Evolutionary conservation across 441 rosid genomes (phyloP), one percentile per base, ranked within the genome.

Genomic region (Hura crepitans): DNA sequence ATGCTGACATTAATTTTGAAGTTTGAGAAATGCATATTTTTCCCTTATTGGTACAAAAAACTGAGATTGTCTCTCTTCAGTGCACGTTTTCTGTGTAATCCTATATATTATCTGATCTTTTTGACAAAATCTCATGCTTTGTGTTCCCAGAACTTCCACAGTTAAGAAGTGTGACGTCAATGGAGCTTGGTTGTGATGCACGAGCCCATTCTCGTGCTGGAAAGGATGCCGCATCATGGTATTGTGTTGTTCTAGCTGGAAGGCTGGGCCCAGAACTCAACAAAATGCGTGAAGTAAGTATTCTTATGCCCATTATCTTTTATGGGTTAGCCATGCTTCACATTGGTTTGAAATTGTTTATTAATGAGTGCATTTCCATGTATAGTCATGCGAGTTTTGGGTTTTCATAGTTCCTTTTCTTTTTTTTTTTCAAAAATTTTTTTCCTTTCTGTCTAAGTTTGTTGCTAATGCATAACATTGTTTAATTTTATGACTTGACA

Each of bases 131-230:
- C 22, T 73, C 51, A 18, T 63, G 60, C 66, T 20, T 61, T 71
- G 57, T 54, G 62, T 72, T 75, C 75, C 35, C 81, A 95, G 99
- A 79, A 73, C 92, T 95, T 80, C 96, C 93, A 65, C 97, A 90
- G 78, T 81, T 95, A 76, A 87, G 97, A 83, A 85, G 95, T 80
- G 81, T 80, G 68, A 85, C 96, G 42, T 90, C 99, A 58, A 83
- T 80, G 86, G 97, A 89, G 78, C 88, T 95, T 72, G 99, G 99
- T 42, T 95, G 99, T 79, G 97, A 95, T 82, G 91, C 99, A 37
- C 83, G 86, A 30, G 96, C 97, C 63, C 81, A 90, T 78, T 87
- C 99, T 75, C 93, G 92, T 76, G 96, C 97, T 77, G 99, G 98
- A 73, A 82, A 61, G 78, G 88, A 90, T 65, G 79, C 79, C 28